Evolutionary conservation across 306 rosid genomes (phyloP), one percentile per base, ranked within the genome.

Genomic region (Acacia crassicarpa): DNA sequence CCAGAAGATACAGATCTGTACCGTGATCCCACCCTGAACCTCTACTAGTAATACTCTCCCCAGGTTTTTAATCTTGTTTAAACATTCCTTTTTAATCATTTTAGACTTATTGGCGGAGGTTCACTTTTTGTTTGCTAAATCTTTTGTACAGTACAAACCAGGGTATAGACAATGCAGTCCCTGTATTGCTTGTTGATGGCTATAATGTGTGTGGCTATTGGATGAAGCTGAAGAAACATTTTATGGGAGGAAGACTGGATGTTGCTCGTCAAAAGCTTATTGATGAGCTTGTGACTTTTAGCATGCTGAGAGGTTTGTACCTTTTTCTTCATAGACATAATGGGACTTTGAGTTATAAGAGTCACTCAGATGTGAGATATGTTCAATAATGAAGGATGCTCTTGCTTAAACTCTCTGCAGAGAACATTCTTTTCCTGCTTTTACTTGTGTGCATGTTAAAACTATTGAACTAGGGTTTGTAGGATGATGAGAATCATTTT

Each of bases 121-220:
- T 71, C 30, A 45, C 45, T 40, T 62, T 8, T 22, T 81, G 59
- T 38, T 74, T 69, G 43, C 78, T 86, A 25, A 80, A 51, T 46
- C 40, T 78, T 17, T 45, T 49, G 58, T 66, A 62, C 94, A 92
- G 97, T 82, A 91, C 98, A 51, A 86, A 93, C 83, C 91, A 83
- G 89, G 98, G 94, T 40, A n/a, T 89, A 66, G 91, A 91, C 66
- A 73, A 59, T 48, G 95, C 93, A 1, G 90, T 87, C 66, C 99
- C 95, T 43, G 97, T 95, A 6, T 85, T 95, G 91, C 97, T 93
- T 77, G 99, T 91, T 6, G 97, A 95, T 86, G 98, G 99, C 25
- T 95, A 95, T 77, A 95, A 95, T 83, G 95, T 95, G 7, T 95
- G 99, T 78, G 98, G 99, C 66, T 91, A 91, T 75, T 95, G 99